Conservation (phyloP, 176 grass and related monocot genomes). For the Aegilops sharonensis region DNA sequence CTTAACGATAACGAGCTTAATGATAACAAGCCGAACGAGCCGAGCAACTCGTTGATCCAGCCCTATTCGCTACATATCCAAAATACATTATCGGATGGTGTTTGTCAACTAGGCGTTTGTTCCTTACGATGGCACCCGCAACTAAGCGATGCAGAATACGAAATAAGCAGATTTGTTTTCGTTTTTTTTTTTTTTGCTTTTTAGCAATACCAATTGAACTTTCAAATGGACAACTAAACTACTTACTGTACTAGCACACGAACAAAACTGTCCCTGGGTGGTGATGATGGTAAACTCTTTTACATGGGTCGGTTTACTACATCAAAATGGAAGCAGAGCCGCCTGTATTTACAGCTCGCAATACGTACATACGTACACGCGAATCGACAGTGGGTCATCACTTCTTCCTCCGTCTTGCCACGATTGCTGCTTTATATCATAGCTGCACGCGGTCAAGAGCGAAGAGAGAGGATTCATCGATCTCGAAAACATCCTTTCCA, state of each 20-base stretch:
- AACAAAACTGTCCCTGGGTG: neutral
- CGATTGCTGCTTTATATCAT: neutral
- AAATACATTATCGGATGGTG: too few species aligned
- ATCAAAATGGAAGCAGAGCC: neutral
- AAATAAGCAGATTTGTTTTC: too few species aligned
- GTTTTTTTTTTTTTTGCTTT: too few species aligned
- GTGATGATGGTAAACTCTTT: neutral
- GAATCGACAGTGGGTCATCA: neutral
- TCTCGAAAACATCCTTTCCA: neutral
- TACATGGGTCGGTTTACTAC: neutral
- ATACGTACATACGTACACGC: neutral
- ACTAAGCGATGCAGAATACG: too few species aligned
- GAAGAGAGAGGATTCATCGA: neutral
- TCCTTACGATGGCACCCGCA: too few species aligned
- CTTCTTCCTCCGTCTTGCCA: neutral
- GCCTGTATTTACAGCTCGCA: neutral
- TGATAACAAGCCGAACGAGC: too few species aligned
- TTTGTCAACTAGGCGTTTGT: too few species aligned
- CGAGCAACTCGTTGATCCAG: too few species aligned
- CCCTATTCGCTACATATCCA: too few species aligned
- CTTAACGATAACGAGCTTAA: too few species aligned
- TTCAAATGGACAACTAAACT: neutral
- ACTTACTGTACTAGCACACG: neutral
- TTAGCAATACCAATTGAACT: too few species aligned
- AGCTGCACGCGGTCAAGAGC: neutral